Evolutionary conservation across 441 rosid species (phyloP).

Genomic region (Kokia cookei): DNA sequence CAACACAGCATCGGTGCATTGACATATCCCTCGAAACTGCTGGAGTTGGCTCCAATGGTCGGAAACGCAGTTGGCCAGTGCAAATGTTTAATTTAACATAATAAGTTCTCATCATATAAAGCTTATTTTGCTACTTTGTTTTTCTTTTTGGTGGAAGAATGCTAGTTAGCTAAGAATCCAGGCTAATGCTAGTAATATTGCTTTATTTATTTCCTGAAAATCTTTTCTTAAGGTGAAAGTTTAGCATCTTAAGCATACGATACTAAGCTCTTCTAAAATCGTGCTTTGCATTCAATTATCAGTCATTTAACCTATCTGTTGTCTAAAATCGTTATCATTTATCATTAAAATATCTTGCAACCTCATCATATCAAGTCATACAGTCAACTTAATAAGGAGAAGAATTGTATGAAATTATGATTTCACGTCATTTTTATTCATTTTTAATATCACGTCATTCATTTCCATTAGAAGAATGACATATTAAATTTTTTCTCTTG

Average conservation of each 20-base stretch:
- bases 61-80: conserved; percentile 54
- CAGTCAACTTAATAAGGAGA: no score
- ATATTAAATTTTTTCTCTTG: no score
- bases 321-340: no score
- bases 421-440: no score
- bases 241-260: neutral
- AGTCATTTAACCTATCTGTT: no score
- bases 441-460: no score
- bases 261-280: no score
- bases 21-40: conserved; percentile 76
- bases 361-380: no score
- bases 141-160: neutral
- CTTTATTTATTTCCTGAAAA: neutral
- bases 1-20: conserved; percentile 71
- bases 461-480: no score
- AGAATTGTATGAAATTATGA: no score
- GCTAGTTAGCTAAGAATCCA: neutral
- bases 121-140: neutral
- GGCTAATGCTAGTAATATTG: neutral
- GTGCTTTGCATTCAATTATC: no score
- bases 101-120: neutral
- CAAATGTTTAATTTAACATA: conserved; percentile 62
- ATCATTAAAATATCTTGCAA: no score
- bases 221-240: neutral
- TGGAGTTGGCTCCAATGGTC: conserved; percentile 44